Evolutionary conservation across 257 asterid genomes (phyloP).

Genomic region (Solanum bulbocastanum): DNA sequence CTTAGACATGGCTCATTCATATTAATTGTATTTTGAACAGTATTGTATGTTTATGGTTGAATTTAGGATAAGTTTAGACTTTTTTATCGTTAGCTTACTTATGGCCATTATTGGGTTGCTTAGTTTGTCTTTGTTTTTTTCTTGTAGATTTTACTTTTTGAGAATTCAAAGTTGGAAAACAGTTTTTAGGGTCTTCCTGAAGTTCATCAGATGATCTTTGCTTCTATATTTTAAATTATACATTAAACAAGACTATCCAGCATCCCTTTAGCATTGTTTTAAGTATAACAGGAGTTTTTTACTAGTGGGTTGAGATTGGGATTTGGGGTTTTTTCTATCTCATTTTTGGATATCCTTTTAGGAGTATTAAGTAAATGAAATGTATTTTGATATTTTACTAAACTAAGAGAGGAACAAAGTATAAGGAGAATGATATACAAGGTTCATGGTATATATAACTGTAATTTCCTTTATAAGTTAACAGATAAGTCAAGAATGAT

Average conservation of each 20-base stretch:
- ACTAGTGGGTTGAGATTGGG: not conserved
- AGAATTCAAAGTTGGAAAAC: not conserved
- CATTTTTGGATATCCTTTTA: not conserved
- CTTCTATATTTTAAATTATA: not conserved
- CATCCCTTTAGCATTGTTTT: not conserved
- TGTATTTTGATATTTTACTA: too few relatives aligned
- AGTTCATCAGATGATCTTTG: not conserved
- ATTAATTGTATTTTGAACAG: too few relatives aligned
- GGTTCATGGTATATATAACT: too few relatives aligned
- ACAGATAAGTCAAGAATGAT: too few relatives aligned
- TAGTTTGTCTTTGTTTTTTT: too few relatives aligned
- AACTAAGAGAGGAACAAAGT: too few relatives aligned
- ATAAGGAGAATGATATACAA: too few relatives aligned
- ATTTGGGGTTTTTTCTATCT: not conserved
- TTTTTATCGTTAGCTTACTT: not conserved
- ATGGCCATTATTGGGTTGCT: not conserved
- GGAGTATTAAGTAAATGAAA: not conserved
- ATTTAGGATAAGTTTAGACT: too few relatives aligned
- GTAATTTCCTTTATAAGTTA: too few relatives aligned
- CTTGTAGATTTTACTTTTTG: not conserved
- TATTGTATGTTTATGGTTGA: not conserved
- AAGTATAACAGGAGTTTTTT: too few relatives aligned
- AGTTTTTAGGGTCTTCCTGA: not conserved
- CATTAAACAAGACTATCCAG: not conserved
- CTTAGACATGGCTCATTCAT: not conserved